phyloP scores from a whole-genome alignment of 73 alveolate species.

The Paramecium caudatum region DNA sequence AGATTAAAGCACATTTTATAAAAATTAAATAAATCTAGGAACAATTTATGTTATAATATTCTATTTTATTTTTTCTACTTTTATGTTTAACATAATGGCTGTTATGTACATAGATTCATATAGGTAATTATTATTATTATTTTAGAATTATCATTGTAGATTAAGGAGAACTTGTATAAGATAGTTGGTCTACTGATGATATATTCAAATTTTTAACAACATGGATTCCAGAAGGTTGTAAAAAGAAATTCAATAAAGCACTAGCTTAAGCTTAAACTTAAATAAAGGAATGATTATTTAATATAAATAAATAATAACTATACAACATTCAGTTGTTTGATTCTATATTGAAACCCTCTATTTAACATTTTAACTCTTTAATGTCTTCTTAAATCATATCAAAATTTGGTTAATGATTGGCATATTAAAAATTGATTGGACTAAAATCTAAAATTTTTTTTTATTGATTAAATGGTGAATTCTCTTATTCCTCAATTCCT shows the following conservation, averaged over 20 bases:
- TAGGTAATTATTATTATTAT: not conserved
- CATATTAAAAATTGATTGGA: slow-evolving; percentile 37
- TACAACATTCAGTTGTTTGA: too few relatives aligned
- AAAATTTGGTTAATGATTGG: slow-evolving; percentile 1
- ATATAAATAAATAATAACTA: not conserved
- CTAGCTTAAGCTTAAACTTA: not conserved
- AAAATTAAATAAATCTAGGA: not conserved
- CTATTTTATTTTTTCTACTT: slow-evolving; percentile 10
- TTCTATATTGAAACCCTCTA: slow-evolving; percentile 12
- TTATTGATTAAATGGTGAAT: slow-evolving; percentile 16
- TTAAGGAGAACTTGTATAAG: slow-evolving; percentile 53
- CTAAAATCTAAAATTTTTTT: slow-evolving; percentile 31
- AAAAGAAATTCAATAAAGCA: slow-evolving; percentile 47
- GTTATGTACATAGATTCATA: slow-evolving; percentile 66
- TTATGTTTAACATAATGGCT: slow-evolving; percentile 55
- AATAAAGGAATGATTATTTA: not conserved
- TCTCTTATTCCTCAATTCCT: slow-evolving; percentile 40
- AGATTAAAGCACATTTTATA: not conserved
- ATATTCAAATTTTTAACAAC: not conserved
- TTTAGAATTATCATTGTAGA: slow-evolving; percentile 14
- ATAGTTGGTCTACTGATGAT: slow-evolving; percentile 37
- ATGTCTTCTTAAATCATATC: slow-evolving; percentile 44
- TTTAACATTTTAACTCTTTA: slow-evolving; percentile 29
- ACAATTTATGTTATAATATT: not conserved
- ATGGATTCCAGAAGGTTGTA: slow-evolving; percentile 45